Percentiles rank a stretch among this genome's conserved stretches.
These are phyloP conservation scores for Lobosporangium transversale DNA, from an alignment of 192 early-diverging fungal genomes.

Conservation along the genomic window DNA sequence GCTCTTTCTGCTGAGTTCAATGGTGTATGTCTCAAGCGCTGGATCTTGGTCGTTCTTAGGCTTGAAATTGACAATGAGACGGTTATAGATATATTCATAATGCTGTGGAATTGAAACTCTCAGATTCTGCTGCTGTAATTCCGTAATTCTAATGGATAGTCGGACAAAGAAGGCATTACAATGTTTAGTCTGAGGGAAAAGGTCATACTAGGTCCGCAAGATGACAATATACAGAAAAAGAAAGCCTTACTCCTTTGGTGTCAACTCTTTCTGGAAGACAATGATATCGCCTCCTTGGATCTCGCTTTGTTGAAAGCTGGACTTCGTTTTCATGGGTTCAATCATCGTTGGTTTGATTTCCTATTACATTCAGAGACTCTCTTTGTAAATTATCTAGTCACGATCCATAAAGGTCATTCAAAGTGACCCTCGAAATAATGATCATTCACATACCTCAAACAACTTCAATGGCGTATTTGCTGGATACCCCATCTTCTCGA, in stretches of 20 bases:
- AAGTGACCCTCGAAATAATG: too few species aligned
- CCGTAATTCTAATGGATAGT: slow-evolving; percentile 19
- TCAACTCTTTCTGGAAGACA: slow-evolving; percentile 74
- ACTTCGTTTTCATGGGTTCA: slow-evolving; percentile 72
- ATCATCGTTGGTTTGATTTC: slow-evolving; percentile 97
- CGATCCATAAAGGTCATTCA: too few species aligned
- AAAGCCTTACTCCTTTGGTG: slow-evolving; percentile 54
- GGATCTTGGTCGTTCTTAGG: slow-evolving; percentile 56
- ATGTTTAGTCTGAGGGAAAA: too few species aligned
- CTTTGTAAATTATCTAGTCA: too few species aligned
- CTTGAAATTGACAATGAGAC: slow-evolving; percentile 79
- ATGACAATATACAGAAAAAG: neutral
- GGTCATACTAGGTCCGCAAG: neutral
- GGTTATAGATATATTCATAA: slow-evolving; percentile 80
- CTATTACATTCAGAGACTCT: slow-evolving; percentile 43
- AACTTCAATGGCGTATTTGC: slow-evolving; percentile 66
- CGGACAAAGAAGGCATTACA: slow-evolving; percentile 2
- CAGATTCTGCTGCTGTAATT: slow-evolving; percentile 53
- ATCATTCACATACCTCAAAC: slow-evolving; percentile 74
- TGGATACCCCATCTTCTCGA: slow-evolving; percentile 64
- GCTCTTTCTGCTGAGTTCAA: slow-evolving; percentile 74
- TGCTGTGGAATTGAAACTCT: slow-evolving; percentile 68
- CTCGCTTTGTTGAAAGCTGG: slow-evolving; percentile 79
- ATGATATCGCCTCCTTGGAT: slow-evolving; percentile 96
- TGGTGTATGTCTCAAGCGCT: slow-evolving; percentile 47